Conservation (phyloP, 768 basidiomycete species). For the Dentipellis fragilis region DNA sequence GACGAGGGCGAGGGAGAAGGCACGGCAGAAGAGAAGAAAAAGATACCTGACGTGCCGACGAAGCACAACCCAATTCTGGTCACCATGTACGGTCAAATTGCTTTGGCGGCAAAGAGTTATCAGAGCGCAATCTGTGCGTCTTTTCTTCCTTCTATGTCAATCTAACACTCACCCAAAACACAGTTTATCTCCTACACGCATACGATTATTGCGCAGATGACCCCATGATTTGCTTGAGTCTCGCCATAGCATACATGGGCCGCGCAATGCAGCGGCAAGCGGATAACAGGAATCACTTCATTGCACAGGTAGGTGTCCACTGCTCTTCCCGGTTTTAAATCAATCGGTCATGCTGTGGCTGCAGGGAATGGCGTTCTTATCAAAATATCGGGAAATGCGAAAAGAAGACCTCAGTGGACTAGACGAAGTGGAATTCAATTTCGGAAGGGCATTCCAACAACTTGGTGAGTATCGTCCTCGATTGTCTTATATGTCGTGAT, state of each 20-base stretch:
- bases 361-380: slow-evolving; percentile 78
- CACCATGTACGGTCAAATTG: slow-evolving; percentile 73
- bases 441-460: slow-evolving; percentile 86
- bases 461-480: slow-evolving; percentile 43
- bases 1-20: slow-evolving; percentile 32
- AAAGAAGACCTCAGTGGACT: slow-evolving; percentile 30
- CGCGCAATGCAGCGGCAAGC: slow-evolving; percentile 89
- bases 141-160: not conserved
- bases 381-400: slow-evolving; percentile 66
- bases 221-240: slow-evolving; percentile 73
- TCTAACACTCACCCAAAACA: not conserved
- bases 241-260: slow-evolving; percentile 81
- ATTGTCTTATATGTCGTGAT: not conserved
- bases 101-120: slow-evolving; percentile 77
- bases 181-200: slow-evolving; percentile 85
- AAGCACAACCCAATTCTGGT: slow-evolving; percentile 64
- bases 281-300: slow-evolving; percentile 86
- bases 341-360: not conserved
- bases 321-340: not conserved
- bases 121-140: slow-evolving; percentile 84
- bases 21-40: slow-evolving; percentile 17
- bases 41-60: slow-evolving; percentile 39
- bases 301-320: slow-evolving; percentile 47
- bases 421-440: slow-evolving; percentile 88
- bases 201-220: slow-evolving; percentile 79